Evolutionary conservation across 768 basidiomycete species (phyloP).

Genomic region (Albatrellus ellisii): DNA sequence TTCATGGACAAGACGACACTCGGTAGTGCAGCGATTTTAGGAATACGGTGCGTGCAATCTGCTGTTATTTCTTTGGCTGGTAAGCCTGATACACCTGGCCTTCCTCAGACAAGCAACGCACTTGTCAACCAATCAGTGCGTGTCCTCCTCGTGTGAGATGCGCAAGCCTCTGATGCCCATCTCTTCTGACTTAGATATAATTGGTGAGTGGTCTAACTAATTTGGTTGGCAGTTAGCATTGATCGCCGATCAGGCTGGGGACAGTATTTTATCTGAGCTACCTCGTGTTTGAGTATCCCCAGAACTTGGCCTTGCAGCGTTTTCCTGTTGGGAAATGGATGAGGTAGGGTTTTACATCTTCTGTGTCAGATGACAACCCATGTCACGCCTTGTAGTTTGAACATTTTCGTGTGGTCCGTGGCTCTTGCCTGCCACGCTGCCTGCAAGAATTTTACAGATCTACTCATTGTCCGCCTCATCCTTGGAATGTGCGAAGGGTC

Average conservation of each 20-base stretch:
- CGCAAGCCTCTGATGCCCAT: background rate
- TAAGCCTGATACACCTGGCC: background rate
- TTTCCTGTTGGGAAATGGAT: slow-evolving; percentile 76
- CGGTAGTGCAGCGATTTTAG: slow-evolving; percentile 54
- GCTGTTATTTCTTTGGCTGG: background rate
- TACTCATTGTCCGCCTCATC: slow-evolving; percentile 50
- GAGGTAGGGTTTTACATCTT: slow-evolving; percentile 50
- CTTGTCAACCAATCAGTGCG: slow-evolving; percentile 53
- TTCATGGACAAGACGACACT: slow-evolving; percentile 71
- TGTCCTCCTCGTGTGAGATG: background rate
- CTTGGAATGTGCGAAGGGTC: slow-evolving; percentile 63
- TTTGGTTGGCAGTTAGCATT: no score
- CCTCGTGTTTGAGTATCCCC: slow-evolving; percentile 60
- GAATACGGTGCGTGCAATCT: slow-evolving; percentile 37
- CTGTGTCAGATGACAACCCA: background rate
- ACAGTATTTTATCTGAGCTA: slow-evolving; percentile 67
- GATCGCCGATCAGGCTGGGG: slow-evolving; percentile 38
- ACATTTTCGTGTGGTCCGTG: slow-evolving; percentile 55
- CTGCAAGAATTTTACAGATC: slow-evolving; percentile 53
- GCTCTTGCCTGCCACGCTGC: slow-evolving; percentile 52
- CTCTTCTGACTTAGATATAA: slow-evolving; percentile 35
- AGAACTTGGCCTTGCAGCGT: slow-evolving; percentile 56
- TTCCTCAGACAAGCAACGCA: slow-evolving; percentile 39
- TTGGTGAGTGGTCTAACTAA: slow-evolving; percentile 27
- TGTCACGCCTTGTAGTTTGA: slow-evolving; percentile 27